Evolutionary conservation across 768 basidiomycete species (phyloP).

Genomic region (Mycena olivaceomarginata): DNA sequence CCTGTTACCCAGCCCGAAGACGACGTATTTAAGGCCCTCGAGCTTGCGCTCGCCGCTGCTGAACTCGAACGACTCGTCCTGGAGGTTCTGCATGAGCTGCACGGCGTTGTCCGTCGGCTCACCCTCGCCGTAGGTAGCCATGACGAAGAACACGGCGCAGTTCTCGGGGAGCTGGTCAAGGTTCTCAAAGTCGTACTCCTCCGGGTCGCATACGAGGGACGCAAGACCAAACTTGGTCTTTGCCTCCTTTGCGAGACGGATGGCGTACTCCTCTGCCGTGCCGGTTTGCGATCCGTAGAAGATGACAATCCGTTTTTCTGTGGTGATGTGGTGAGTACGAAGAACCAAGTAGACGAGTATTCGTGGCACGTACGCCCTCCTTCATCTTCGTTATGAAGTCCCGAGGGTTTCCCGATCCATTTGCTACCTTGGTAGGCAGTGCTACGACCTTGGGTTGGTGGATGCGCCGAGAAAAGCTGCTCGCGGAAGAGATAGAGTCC

Average conservation of each 20-base stretch:
- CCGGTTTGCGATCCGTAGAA: slow-evolving; percentile 99
- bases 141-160: slow-evolving; percentile 93
- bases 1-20: slow-evolving; percentile 94
- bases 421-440: slow-evolving; percentile 66
- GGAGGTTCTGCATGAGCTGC: slow-evolving; percentile 93
- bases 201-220: slow-evolving; percentile 97
- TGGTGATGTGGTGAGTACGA: slow-evolving; percentile 22
- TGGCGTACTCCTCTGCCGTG: slow-evolving; percentile 98
- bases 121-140: slow-evolving; percentile 99
- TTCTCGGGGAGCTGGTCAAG: slow-evolving; percentile 94
- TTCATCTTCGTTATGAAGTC: slow-evolving; percentile 98
- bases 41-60: slow-evolving; percentile 85
- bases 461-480: slow-evolving; percentile 78
- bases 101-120: slow-evolving; percentile 99
- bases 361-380: slow-evolving; percentile 79
- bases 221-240: slow-evolving; percentile 97
- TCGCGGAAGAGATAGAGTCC: slow-evolving; percentile 90
- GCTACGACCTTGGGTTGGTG: slow-evolving; percentile 77
- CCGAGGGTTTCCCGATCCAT: slow-evolving; percentile 91
- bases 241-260: slow-evolving; percentile 97
- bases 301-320: slow-evolving; percentile 98
- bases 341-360: slow-evolving; percentile 16
- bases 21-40: slow-evolving; percentile 93
- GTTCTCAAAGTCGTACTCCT: slow-evolving; percentile 99
- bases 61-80: slow-evolving; percentile 93